Conservation (phyloP, 2,329 filamentous ascomycete species). For the Alternaria postmessia region DNA sequence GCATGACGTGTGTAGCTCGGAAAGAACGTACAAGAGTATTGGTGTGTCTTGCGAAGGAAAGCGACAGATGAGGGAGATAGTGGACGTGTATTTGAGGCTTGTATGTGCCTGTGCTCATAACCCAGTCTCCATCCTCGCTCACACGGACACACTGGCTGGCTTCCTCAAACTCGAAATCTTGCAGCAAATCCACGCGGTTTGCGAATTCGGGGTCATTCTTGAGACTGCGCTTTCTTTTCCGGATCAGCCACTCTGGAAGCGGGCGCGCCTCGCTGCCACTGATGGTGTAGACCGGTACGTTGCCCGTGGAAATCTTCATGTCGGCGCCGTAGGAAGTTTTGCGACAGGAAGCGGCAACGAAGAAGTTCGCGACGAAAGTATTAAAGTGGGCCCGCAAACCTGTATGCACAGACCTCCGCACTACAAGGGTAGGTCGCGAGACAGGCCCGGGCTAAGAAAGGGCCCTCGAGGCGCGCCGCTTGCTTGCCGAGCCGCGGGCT, state of each 20-base stretch:
- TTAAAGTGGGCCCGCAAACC: neutral
- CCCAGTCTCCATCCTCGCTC: conserved; percentile 96
- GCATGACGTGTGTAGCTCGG: neutral
- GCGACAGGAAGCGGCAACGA: conserved; percentile 7
- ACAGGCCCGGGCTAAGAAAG: neutral
- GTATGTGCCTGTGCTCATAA: conserved; percentile 40
- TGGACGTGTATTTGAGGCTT: conserved; percentile 90
- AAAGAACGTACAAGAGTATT: conserved; percentile 66
- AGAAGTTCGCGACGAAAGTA: conserved; percentile 15
- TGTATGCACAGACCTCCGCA: neutral
- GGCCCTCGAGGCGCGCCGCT: neutral
- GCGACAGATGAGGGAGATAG: conserved; percentile 87
- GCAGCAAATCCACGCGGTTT: conserved; percentile 90
- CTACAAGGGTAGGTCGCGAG: neutral
- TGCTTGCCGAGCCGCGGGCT: neutral
- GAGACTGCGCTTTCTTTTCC: conserved; percentile 82
- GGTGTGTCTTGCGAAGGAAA: conserved; percentile 94
- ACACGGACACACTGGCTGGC: conserved; percentile 89
- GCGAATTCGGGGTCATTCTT: conserved; percentile 94
- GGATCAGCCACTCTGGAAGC: conserved; percentile 93
- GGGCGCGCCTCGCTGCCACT: conserved; percentile 87
- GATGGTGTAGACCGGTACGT: conserved; percentile 92
- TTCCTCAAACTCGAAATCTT: conserved; percentile 98
- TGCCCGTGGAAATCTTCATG: conserved; percentile 85
- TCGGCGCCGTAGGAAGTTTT: conserved; percentile 24